Percentiles rank a stretch among this genome's conserved stretches.
Evolutionary conservation across 2,329 filamentous ascomycete genomes (phyloP).

Genomic region (Pseudogymnoascus pannorum): DNA sequence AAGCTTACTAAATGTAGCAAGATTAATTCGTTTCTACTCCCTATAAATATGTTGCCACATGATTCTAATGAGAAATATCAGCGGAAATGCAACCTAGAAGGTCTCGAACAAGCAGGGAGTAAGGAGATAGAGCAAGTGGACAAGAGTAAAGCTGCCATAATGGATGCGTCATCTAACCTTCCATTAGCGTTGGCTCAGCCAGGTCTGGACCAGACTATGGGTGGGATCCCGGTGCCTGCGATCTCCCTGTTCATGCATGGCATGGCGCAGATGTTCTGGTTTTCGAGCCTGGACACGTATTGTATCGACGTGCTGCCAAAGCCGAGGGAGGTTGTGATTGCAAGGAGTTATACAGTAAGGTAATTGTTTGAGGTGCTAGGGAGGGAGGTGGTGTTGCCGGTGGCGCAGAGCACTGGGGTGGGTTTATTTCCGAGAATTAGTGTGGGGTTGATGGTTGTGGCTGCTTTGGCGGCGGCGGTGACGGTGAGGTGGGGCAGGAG

Average conservation of each 20-base stretch:
- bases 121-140: background rate
- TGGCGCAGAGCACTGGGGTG: constrained; percentile 65
- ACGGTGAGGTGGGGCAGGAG: constrained; percentile 22
- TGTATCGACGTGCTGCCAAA: constrained; percentile 75
- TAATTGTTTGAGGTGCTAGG: constrained; percentile 68
- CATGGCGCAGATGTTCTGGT: constrained; percentile 67
- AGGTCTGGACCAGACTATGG: constrained; percentile 35
- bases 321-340: constrained; percentile 64
- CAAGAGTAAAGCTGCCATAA: background rate
- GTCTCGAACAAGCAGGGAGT: background rate
- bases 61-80: background rate
- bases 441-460: constrained; percentile 45
- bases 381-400: constrained; percentile 65
- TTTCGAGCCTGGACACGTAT: constrained; percentile 70
- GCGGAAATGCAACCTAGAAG: background rate
- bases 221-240: constrained; percentile 54
- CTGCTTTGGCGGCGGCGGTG: constrained; percentile 17
- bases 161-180: background rate
- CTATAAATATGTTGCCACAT: too few relatives aligned
- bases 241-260: constrained; percentile 69
- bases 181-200: background rate
- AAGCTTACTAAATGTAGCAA: too few relatives aligned
- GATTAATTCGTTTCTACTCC: too few relatives aligned
- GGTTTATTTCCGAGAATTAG: constrained; percentile 75
- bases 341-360: constrained; percentile 71